These are phyloP conservation scores for Alternaria sp. DNA, from an alignment of 2,329 filamentous ascomycete species.

Conservation along the genomic window DNA sequence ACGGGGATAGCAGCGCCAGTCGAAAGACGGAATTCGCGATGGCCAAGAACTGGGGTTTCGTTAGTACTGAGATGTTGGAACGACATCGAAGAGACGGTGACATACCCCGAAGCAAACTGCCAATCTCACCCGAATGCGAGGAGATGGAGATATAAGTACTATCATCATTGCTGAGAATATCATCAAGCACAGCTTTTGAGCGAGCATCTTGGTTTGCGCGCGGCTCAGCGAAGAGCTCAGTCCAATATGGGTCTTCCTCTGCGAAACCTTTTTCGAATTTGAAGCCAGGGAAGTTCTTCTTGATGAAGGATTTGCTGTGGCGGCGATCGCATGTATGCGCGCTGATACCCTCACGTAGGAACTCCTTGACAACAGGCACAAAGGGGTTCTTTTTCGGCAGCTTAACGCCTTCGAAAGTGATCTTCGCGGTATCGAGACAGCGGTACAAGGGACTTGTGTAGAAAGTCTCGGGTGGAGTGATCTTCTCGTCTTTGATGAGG, in stretches of 20 bases:
- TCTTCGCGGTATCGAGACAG: constrained; percentile 66
- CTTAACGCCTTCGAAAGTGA: constrained; percentile 64
- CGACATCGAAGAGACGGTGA: neutral
- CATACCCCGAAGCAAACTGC: constrained; percentile 55
- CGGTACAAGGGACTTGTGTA: constrained; percentile 69
- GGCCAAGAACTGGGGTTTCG: constrained; percentile 57
- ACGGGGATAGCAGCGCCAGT: constrained; percentile 74
- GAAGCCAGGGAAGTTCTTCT: constrained; percentile 59
- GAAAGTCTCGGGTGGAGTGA: constrained; percentile 68
- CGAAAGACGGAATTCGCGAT: constrained; percentile 66
- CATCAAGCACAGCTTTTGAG: constrained; percentile 54
- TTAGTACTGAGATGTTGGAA: constrained; percentile 3
- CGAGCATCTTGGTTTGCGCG: constrained; percentile 58
- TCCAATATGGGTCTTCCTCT: constrained; percentile 64
- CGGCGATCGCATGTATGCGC: constrained; percentile 73
- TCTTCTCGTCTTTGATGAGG: constrained; percentile 57
- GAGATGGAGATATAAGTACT: constrained; percentile 61
- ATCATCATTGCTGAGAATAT: constrained; percentile 58
- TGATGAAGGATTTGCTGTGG: constrained; percentile 61
- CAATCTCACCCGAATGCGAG: constrained; percentile 65
- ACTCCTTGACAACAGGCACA: constrained; percentile 66
- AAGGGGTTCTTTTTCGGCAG: constrained; percentile 62
- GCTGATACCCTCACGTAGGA: constrained; percentile 69
- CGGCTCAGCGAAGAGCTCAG: constrained; percentile 56
- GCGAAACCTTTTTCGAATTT: constrained; percentile 66